A percentile compares a stretch with the other conserved stretches of the same genome.
Conservation (phyloP, 495 filamentous ascomycete species). For the Penicillium goetzii region DNA sequence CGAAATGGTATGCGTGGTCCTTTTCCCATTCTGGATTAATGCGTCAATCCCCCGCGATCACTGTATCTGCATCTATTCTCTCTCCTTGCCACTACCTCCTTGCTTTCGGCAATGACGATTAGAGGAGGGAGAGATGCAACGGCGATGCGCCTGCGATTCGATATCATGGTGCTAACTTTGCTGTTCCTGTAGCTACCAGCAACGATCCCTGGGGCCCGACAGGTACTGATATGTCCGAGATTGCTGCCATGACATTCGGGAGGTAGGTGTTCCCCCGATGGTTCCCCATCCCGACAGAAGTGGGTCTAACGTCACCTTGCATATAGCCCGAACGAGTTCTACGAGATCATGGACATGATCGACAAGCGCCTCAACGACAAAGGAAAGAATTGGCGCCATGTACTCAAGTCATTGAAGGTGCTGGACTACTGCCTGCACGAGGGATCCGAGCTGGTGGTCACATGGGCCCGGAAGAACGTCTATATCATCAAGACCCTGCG, state of each 20-base stretch:
- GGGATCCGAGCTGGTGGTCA: constrained; percentile 93
- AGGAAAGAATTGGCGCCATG: constrained; percentile 99
- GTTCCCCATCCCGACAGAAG: background rate
- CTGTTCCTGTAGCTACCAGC: constrained; percentile 73
- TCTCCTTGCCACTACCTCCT: constrained; percentile 19
- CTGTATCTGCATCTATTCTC: constrained; percentile 7
- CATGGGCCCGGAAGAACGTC: constrained; percentile 96
- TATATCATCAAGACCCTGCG: constrained; percentile 98
- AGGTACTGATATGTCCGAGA: constrained; percentile 98
- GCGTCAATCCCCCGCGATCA: background rate
- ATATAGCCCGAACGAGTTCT: constrained; percentile 88
- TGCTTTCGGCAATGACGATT: constrained; percentile 5
- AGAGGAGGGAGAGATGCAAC: background rate
- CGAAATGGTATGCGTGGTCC: constrained; percentile 81
- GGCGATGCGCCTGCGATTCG: background rate
- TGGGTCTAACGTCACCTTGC: constrained; percentile 24
- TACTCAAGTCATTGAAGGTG: constrained; percentile 96
- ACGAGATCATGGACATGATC: constrained; percentile 99
- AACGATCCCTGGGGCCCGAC: constrained; percentile 99
- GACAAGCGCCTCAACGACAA: constrained; percentile 99
- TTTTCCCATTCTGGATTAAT: background rate
- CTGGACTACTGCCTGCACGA: constrained; percentile 98
- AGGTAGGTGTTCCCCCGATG: constrained; percentile 62
- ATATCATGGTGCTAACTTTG: constrained; percentile 11
- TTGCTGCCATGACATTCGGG: constrained; percentile 95